Conservation (phyloP, 2,329 filamentous ascomycete species). For the Zymoseptoria ardabiliae region DNA sequence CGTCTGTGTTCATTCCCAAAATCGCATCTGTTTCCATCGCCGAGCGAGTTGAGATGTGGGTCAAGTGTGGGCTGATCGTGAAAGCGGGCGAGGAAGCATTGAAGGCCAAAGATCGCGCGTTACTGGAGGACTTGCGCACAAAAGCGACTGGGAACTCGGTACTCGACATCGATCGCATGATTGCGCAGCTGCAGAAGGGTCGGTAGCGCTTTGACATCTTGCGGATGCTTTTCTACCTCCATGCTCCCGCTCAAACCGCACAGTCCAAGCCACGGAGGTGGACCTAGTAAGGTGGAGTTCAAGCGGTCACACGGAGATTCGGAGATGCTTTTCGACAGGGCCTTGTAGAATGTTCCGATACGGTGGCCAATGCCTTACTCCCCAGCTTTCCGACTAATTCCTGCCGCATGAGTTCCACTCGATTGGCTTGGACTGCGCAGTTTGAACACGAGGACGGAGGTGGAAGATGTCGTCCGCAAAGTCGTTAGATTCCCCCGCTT, state of each 20-base stretch:
- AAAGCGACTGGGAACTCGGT: slow-evolving; percentile 64
- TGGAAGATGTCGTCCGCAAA: background rate
- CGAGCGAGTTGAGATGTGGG: slow-evolving; percentile 82
- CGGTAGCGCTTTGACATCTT: slow-evolving; percentile 9
- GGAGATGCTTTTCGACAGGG: too few relatives aligned
- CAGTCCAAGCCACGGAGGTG: too few relatives aligned
- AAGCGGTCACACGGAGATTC: too few relatives aligned
- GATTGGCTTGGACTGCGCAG: too few relatives aligned
- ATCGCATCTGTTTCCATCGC: slow-evolving; percentile 63
- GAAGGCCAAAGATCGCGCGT: slow-evolving; percentile 67
- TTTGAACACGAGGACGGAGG: too few relatives aligned
- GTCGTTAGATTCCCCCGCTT: background rate
- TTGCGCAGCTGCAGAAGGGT: slow-evolving; percentile 42
- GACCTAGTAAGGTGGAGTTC: too few relatives aligned
- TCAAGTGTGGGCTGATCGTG: slow-evolving; percentile 84
- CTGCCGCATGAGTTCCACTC: too few relatives aligned
- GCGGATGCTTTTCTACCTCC: background rate
- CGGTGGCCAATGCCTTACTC: too few relatives aligned
- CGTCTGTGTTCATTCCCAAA: slow-evolving; percentile 78
- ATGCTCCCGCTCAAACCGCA: too few relatives aligned
- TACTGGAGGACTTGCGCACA: slow-evolving; percentile 65
- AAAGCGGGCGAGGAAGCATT: slow-evolving; percentile 90
- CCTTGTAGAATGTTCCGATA: too few relatives aligned
- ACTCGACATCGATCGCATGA: slow-evolving; percentile 76
- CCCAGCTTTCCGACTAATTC: too few relatives aligned